Conservation (phyloP, 1,284 basidiomycete genomes). For the Sporisorium iseilematis-ciliati region DNA sequence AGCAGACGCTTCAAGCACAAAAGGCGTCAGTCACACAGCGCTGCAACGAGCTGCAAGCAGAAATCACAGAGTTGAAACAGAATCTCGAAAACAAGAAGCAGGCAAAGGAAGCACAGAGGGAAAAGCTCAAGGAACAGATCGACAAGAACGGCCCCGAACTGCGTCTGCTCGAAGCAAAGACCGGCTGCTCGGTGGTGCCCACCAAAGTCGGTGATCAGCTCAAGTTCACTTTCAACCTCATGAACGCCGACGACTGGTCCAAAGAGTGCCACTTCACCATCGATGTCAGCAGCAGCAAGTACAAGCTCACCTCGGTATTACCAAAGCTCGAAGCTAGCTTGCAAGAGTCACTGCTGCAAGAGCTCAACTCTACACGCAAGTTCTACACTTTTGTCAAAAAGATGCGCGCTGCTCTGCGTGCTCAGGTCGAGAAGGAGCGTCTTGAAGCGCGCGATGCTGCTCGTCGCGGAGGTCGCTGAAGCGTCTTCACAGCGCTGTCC, state of each 20-base stretch:
- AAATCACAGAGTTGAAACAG: conserved; percentile 53
- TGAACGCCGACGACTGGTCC: conserved; percentile 53
- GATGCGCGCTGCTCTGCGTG: conserved; percentile 44
- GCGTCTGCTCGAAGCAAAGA: conserved; percentile 49
- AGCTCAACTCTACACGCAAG: conserved; percentile 56
- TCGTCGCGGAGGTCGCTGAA: conserved; percentile 31
- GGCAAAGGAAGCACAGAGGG: conserved; percentile 46
- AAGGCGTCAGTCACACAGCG: conserved; percentile 54
- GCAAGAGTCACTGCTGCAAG: conserved; percentile 43
- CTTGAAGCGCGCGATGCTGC: conserved; percentile 43
- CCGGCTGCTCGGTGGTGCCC: conserved; percentile 51
- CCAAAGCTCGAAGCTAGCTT: conserved; percentile 33
- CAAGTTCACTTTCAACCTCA: conserved; percentile 53
- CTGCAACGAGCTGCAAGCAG: conserved; percentile 51
- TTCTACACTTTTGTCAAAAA: conserved; percentile 57
- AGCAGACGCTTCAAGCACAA: conserved; percentile 54
- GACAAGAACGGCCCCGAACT: conserved; percentile 59
- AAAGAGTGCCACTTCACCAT: conserved; percentile 53
- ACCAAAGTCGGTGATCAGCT: conserved; percentile 55
- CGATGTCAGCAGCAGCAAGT: conserved; percentile 48
- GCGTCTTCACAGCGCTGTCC: background rate
- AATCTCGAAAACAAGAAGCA: conserved; percentile 49
- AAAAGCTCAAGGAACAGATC: conserved; percentile 52
- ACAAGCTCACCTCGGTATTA: conserved; percentile 43
- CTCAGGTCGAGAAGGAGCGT: conserved; percentile 46